Evolutionary conservation across 1,284 basidiomycete genomes (phyloP), one percentile per base, ranked within the genome.

Genomic region (Puccinia polysora): DNA sequence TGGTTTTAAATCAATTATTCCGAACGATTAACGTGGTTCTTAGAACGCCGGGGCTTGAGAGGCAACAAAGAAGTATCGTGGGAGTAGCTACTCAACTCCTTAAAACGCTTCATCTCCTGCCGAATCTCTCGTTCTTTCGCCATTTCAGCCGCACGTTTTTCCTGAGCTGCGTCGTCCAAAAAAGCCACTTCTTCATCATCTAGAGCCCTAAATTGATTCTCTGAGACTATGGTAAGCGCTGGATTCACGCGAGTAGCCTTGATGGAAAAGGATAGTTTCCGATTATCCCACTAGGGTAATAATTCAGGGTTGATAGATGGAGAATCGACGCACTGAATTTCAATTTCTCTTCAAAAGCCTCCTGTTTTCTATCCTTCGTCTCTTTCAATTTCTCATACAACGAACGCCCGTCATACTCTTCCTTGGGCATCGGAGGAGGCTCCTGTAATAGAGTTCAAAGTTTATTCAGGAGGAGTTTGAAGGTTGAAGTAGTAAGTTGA

Each of bases 301-400:
- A n/a, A n/a, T 14, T 20, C 20, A 55, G 28, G 23, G n/a, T 36
- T 23, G 25, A 49, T n/a, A 49, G 5, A 49, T 6, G 47, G n/a
- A 5, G n/a, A 20, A 56, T 36, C 30, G 2, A 40, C 18, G 20
- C 38, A 70, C 68, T 70, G 36, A 70, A 70, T 70, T 70, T 70
- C 18, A 70, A 45, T 53, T 70, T 56, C 38, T 70, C 68, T 53
- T 70, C 68, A 43, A 70, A 70, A 20, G 68, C 68, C 55, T 70
- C 68, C 50, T 70, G 68, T 53, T 70, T 70, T 32, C 62, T 70
- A 34, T 70, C 68, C 43, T 70, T 70, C 28, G 40, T 60, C 34
- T 70, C 68, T 38, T 70, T 70, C 32, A 70, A 62, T 59, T 70
- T 70, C 49, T 70, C 68, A 40, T 70, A 70, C 30, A 70, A 62